Evolutionary conservation across 805 yeast species (phyloP), one percentile per base, ranked within the genome.

Genomic region (Tanozyma kutaoensis): DNA sequence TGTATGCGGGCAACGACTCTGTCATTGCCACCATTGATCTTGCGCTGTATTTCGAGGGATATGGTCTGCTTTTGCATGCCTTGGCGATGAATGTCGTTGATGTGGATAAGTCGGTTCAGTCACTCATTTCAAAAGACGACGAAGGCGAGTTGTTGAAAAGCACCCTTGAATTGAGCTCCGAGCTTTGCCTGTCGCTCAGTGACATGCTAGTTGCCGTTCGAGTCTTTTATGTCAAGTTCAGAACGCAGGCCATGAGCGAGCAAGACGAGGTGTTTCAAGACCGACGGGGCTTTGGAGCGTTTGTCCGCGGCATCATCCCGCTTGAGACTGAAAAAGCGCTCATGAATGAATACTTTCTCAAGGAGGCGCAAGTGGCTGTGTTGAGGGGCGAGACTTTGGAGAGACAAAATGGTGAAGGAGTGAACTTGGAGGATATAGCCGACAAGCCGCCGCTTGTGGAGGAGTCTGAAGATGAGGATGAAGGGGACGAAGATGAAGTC

Each of bases 351-450:
- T 75, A 64, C 34, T 50, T 72, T 32, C 42, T 56, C 14, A 58
- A 63, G 31, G 84, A 75, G 37, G 53, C 63, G 5, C 50, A 52
- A 14, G 37, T 58, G 9, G 71, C 72, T 0, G 49, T 43, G 24
- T 20, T 46, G 1, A 24, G 50, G n/a, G 40, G 46, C 0, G 40
- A 55, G 3, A 52, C 59, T 9, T 42, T 73, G 28, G 76, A 69
- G 23, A 56, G 77, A 37, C 54, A 51, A 14, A 73, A 60, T 19
- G 54, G 58, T 13, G 80, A 74, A 40, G 73, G 53, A 34, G 69
- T 63, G 12, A 54, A 59, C 28, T 50, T 44, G 22, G 55, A 45
- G 7, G 58, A 51, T 13, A 33, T 24, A 12, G 27, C 28, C 25
- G 10, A 20, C 24, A 10, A 18, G 10, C 9, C 20, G 8, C 20